Conservation (phyloP, 176 grass and related monocot genomes). For the Urochloa ruziziensis region DNA sequence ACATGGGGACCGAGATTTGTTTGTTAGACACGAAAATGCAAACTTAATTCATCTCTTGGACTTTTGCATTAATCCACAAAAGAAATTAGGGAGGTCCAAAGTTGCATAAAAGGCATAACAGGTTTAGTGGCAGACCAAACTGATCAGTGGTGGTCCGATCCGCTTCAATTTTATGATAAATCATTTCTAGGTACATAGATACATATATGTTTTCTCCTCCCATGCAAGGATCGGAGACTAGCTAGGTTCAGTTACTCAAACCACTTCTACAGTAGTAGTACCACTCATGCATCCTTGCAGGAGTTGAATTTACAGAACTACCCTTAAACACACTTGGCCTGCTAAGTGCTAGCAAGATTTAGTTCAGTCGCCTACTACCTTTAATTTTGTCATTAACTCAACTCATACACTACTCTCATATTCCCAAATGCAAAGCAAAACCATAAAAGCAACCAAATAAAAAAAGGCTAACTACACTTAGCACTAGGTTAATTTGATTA, state of each 20-base stretch:
- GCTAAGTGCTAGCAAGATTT: constrained; percentile 4
- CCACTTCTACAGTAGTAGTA: background rate
- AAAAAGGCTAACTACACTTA: constrained; percentile 12
- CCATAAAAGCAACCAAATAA: background rate
- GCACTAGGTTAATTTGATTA: constrained; percentile 27
- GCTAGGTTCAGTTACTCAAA: background rate
- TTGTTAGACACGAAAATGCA: background rate
- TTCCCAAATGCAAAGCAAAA: background rate
- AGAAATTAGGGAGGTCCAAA: background rate
- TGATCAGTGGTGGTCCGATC: background rate
- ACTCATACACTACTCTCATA: background rate
- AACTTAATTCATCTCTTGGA: background rate
- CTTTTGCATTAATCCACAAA: background rate
- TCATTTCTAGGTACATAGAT: background rate
- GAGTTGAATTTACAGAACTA: background rate
- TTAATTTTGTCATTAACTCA: constrained; percentile 24
- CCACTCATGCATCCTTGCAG: background rate
- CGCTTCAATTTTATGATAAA: background rate
- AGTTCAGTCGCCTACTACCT: background rate
- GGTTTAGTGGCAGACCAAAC: background rate
- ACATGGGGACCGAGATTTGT: background rate
- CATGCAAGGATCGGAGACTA: background rate
- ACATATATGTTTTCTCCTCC: background rate
- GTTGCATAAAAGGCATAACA: background rate
- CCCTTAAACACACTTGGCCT: background rate